Base-by-base conservation (phyloP, 1,139 yeast species). In the Hansenula sp. region DNA sequence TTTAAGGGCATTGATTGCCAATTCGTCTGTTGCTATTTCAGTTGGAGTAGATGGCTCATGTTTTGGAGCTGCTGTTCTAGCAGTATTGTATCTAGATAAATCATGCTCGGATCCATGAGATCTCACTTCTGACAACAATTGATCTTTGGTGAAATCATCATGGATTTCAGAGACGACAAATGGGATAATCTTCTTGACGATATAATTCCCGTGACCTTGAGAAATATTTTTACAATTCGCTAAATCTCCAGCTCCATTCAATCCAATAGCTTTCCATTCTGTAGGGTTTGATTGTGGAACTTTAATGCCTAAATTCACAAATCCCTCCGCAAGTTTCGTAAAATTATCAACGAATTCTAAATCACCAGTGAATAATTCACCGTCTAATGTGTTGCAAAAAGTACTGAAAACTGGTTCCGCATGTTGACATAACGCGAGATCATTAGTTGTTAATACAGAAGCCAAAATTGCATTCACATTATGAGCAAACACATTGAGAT, bases 401-500 rank as follows among this genome's bases (percentile, higher is more conserved):
- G 75, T 73, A 11, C 69, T 66, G 52, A 77, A 85, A 0, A 80
- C 75, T 20, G 62, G 56, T 27, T 69, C 60, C 4, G 78, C 72
- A 34, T 71, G 68, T 52, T 80, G 78, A 45, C 77, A 69, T 14
- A 83, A 64, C 0, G 76, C 65, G 38, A 82, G 57, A 52, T 86
- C 95, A 16, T 66, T 68, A 8, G 75, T 65, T 18, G 64, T 53
- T 34, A 79, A 52, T 16, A 79, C 71, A 10, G 62, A 55, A 28
- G 58, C 56, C 43, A 82, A 52, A 16, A 71, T 58, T 9, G 57
- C 53, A 20, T 66, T 57, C 5, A 68, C 61, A 44, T 65, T 57
- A 29, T 67, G 70, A 1, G 96, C 94, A 65, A 88, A 82, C 29
- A 89, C 82, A 48, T 86, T 88, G 58, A 92, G 67, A 58, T 92